Percentiles rank a stretch among this genome's conserved stretches.
Evolutionary conservation across 2,329 filamentous ascomycete genomes (phyloP).

Genomic region (Cercospora sojina): DNA sequence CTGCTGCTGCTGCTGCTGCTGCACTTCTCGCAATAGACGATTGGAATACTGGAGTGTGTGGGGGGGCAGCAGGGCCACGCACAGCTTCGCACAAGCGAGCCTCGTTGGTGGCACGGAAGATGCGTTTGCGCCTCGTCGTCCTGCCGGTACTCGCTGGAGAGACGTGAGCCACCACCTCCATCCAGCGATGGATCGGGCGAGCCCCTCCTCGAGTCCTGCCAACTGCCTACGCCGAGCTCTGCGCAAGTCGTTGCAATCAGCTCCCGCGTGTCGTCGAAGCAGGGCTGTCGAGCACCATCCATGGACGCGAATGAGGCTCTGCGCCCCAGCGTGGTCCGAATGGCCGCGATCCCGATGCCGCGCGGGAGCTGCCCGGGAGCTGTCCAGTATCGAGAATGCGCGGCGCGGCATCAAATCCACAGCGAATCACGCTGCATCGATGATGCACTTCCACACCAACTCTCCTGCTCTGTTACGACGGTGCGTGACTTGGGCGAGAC

Average conservation of each 20-base stretch:
- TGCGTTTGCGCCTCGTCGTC: background rate
- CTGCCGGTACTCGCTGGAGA: conserved; percentile 7
- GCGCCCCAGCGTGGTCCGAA: background rate
- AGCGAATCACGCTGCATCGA: background rate
- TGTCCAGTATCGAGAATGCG: background rate
- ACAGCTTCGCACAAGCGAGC: background rate
- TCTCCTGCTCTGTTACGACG: background rate
- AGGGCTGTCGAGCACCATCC: background rate
- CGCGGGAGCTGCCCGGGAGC: background rate
- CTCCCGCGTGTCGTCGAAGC: background rate
- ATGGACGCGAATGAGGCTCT: background rate
- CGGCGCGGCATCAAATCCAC: background rate
- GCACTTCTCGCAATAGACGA: background rate
- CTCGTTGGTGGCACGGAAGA: background rate
- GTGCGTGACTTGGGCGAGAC: background rate
- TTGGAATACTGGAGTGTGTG: background rate
- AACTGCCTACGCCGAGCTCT: background rate
- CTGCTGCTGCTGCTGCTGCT: background rate
- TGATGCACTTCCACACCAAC: background rate
- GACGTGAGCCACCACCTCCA: background rate
- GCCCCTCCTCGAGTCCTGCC: too few species aligned
- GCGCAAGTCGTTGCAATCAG: background rate
- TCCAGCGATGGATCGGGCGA: conserved; percentile 2
- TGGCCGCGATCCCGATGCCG: background rate
- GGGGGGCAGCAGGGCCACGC: background rate